A percentile compares a stretch with the other conserved stretches of the same genome.
phyloP scores from a whole-genome alignment of 306 rosid genomes.

The Sicyos edulis region DNA sequence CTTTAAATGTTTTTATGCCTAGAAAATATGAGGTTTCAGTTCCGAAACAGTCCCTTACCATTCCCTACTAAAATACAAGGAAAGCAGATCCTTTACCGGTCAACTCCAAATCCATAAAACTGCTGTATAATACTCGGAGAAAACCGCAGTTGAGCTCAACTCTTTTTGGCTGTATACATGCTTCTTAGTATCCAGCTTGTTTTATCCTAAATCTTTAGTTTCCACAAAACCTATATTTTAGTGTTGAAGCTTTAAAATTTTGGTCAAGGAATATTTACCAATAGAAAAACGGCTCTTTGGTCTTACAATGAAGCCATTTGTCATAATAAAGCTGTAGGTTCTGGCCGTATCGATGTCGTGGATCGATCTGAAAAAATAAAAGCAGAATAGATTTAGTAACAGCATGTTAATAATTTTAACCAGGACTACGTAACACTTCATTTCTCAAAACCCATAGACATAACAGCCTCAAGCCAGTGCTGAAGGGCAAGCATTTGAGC shows the following conservation, averaged over 20 bases:
- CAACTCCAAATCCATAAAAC: too few relatives aligned
- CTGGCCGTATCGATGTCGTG: conserved; percentile 42
- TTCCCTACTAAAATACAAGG: too few relatives aligned
- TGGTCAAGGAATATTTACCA: conserved; percentile 25
- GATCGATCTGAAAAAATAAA: conserved; percentile 33
- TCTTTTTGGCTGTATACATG: too few relatives aligned
- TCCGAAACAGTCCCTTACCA: too few relatives aligned
- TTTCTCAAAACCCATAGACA: conserved; percentile 4
- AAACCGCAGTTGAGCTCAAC: too few relatives aligned
- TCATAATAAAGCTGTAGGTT: conserved; percentile 34
- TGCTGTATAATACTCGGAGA: too few relatives aligned
- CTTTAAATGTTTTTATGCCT: too few relatives aligned
- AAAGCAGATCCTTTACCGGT: too few relatives aligned
- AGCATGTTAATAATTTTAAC: background rate
- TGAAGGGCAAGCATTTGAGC: conserved; percentile 40
- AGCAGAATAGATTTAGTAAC: background rate
- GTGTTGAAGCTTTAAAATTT: background rate
- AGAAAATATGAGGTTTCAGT: too few relatives aligned
- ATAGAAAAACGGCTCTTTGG: conserved; percentile 36
- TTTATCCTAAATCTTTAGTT: background rate
- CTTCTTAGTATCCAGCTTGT: background rate
- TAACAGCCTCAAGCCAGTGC: conserved; percentile 46
- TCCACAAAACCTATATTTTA: background rate
- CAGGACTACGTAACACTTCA: background rate
- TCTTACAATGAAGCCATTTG: conserved; percentile 31